phyloP scores from a whole-genome alignment of 352 stramenopile species.

The Blastocystis sp. region DNA sequence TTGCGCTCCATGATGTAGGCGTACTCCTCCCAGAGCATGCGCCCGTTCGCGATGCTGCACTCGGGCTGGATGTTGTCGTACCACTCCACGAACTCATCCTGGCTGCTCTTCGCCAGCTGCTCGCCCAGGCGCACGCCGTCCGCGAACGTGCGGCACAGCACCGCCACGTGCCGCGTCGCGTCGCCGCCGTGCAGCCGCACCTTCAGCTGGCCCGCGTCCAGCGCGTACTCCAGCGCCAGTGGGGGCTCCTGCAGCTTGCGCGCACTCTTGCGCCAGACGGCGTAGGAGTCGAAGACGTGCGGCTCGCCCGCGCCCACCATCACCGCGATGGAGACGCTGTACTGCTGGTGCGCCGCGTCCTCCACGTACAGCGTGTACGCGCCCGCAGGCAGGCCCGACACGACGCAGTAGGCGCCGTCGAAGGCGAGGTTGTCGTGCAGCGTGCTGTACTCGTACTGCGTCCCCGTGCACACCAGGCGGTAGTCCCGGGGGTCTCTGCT shows the following conservation, averaged over 20 bases:
- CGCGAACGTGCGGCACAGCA: slow-evolving; percentile 12
- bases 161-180: background rate
- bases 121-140: slow-evolving; percentile 5
- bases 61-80: background rate
- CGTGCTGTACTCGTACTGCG: background rate
- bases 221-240: background rate
- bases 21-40: slow-evolving; percentile 76
- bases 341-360: background rate
- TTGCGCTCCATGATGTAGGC: slow-evolving; percentile 77
- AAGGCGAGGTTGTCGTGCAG: background rate
- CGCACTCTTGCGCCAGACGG: background rate
- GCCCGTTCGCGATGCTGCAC: slow-evolving; percentile 32
- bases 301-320: no score
- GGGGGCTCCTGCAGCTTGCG: background rate
- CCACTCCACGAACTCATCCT: no score
- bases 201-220: background rate
- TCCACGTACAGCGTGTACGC: background rate
- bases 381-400: background rate
- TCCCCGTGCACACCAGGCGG: background rate
- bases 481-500: background rate
- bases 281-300: no score
- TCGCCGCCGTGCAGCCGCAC: slow-evolving; percentile 7
- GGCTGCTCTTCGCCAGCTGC: background rate
- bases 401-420: background rate
- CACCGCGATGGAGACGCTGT: background rate